Evolutionary conservation across 208 protist genomes (phyloP).

Genomic region (Trypanosoma platydactyli): DNA sequence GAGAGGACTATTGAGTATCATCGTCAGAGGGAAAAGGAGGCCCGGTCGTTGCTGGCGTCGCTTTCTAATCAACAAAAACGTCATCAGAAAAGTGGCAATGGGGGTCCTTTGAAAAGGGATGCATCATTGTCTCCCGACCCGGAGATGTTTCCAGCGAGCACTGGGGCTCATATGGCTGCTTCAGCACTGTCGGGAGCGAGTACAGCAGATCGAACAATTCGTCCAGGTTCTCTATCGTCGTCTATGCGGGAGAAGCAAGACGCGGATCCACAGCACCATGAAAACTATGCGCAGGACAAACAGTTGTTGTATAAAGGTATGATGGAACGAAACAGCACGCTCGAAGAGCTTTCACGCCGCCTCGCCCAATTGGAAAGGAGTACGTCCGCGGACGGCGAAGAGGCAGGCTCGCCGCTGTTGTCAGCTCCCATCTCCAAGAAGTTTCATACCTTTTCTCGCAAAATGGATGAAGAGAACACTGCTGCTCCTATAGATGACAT

Average conservation of each 20-base stretch:
- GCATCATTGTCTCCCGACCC: slow-evolving; percentile 21
- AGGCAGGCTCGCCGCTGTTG: not conserved
- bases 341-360: slow-evolving; percentile 47
- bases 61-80: slow-evolving; percentile 12
- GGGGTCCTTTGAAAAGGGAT: slow-evolving; percentile 9
- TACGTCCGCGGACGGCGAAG: slow-evolving; percentile 1
- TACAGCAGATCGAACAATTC: slow-evolving; percentile 33
- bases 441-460: not conserved
- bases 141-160: not conserved
- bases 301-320: slow-evolving; percentile 33
- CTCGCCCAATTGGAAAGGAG: slow-evolving; percentile 58
- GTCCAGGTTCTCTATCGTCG: slow-evolving; percentile 39
- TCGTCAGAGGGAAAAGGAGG: slow-evolving; percentile 31
- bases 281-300: slow-evolving; percentile 43
- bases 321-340: slow-evolving; percentile 38
- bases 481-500: slow-evolving; percentile 6
- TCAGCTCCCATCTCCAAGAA: not conserved
- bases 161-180: slow-evolving; percentile 1
- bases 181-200: slow-evolving; percentile 14
- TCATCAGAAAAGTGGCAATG: too few species aligned
- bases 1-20: slow-evolving; percentile 56
- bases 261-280: slow-evolving; percentile 33
- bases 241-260: slow-evolving; percentile 33
- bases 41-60: slow-evolving; percentile 37
- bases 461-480: slow-evolving; percentile 15